Conservation (phyloP, 169 alveolate genomes). For the Cryptosporidium ryanae region DNA sequence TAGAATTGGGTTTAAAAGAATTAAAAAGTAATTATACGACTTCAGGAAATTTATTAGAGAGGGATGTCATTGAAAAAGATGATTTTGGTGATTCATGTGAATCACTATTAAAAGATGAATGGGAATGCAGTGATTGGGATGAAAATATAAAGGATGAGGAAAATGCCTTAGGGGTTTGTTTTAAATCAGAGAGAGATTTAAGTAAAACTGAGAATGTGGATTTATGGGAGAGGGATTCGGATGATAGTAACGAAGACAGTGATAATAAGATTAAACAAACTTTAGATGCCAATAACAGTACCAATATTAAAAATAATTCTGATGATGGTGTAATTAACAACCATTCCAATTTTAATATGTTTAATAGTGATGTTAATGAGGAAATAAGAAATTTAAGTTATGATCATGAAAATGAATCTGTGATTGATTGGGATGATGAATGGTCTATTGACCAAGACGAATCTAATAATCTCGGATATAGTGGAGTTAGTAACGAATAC, state of each 20-base stretch:
- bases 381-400: background rate
- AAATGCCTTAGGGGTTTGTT: no score
- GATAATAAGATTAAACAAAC: no score
- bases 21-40: background rate
- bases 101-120: slow-evolving; percentile 33
- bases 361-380: background rate
- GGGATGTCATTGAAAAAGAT: background rate
- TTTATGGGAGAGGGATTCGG: no score
- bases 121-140: slow-evolving; percentile 6
- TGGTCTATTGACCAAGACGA: slow-evolving; percentile 10
- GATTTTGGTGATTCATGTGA: background rate
- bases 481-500: background rate
- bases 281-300: background rate
- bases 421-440: slow-evolving; percentile 25
- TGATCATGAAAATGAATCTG: background rate
- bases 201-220: no score
- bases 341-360: background rate
- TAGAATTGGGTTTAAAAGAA: background rate
- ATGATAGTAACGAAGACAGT: no score
- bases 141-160: no score
- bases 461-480: background rate
- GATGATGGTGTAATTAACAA: background rate
- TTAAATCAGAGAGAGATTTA: no score
- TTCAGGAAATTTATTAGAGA: no score
- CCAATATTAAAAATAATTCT: background rate